Conservation (phyloP, 2,329 filamentous ascomycete genomes). For the Sporothrix pallida region DNA sequence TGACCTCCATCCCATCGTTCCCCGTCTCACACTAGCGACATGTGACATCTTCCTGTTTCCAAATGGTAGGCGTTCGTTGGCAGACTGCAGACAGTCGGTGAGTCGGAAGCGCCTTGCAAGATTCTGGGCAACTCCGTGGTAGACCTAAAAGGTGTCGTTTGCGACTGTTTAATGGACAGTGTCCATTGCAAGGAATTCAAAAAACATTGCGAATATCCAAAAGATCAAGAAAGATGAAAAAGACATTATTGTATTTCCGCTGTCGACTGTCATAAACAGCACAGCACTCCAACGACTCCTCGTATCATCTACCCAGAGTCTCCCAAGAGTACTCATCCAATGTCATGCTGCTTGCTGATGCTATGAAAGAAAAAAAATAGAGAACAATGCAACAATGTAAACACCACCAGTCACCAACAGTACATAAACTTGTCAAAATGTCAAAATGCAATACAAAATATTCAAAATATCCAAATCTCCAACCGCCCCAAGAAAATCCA, state of each 20-base stretch:
- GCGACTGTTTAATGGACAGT: not conserved
- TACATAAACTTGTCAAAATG: not conserved
- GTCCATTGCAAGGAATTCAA: not conserved
- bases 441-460: constrained; percentile 13
- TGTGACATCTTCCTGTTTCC: not conserved
- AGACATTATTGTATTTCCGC: constrained; percentile 19
- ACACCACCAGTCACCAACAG: not conserved
- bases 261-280: not conserved
- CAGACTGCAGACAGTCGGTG: not conserved
- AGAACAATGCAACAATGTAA: constrained; percentile 21
- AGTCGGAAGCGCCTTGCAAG: not conserved
- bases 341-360: constrained; percentile 28
- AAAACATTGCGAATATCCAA: not conserved
- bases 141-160: too few species aligned
- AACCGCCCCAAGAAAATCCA: not conserved
- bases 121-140: too few species aligned
- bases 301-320: not conserved
- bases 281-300: not conserved
- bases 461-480: not conserved
- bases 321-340: not conserved
- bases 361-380: not conserved
- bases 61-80: not conserved
- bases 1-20: not conserved
- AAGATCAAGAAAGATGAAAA: not conserved
- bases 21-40: not conserved